A percentile compares a stretch with the other conserved stretches of the same genome.
These are phyloP conservation scores for Hirsutella minnesotensis DNA, from an alignment of 2,329 filamentous ascomycete genomes.

Conservation along the genomic window DNA sequence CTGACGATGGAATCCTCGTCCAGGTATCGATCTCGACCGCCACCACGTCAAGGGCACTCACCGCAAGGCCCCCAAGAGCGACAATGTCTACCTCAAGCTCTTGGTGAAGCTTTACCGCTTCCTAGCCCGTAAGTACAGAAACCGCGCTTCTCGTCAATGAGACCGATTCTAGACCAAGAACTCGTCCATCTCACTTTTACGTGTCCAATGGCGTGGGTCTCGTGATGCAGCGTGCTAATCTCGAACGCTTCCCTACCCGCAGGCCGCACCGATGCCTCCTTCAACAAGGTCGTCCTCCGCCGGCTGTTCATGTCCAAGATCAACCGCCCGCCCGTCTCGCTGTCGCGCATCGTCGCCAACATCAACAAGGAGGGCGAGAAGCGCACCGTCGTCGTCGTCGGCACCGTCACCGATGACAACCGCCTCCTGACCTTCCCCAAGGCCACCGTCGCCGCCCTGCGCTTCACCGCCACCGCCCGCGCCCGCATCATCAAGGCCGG, in stretches of 20 bases:
- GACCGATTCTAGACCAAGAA: too few relatives aligned
- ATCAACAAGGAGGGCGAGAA: conserved; percentile 52
- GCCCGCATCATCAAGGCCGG: conserved; percentile 88
- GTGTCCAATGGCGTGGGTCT: too few relatives aligned
- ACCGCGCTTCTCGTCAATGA: background rate
- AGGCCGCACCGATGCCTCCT: conserved; percentile 92
- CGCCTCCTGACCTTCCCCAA: conserved; percentile 84
- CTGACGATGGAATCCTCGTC: conserved; percentile 44
- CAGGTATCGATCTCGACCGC: conserved; percentile 61
- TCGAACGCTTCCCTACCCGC: too few relatives aligned
- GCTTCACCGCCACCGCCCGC: conserved; percentile 92
- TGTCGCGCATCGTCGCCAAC: conserved; percentile 77
- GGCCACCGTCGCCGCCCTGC: conserved; percentile 83
- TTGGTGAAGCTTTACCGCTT: conserved; percentile 98
- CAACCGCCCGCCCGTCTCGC: conserved; percentile 89
- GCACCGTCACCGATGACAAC: conserved; percentile 96
- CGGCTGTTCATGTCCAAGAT: conserved; percentile 98
- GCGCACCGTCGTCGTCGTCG: conserved; percentile 89
- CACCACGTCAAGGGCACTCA: conserved; percentile 63
- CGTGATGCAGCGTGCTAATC: too few relatives aligned
- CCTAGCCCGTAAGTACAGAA: conserved; percentile 68
- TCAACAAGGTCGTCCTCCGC: conserved; percentile 98
- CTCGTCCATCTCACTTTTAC: too few relatives aligned
- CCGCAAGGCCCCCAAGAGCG: conserved; percentile 93
- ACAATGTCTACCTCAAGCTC: conserved; percentile 95